phyloP scores from a whole-genome alignment of 371 early-diverging fungal species.

The Lichtheimia corymbifera region DNA sequence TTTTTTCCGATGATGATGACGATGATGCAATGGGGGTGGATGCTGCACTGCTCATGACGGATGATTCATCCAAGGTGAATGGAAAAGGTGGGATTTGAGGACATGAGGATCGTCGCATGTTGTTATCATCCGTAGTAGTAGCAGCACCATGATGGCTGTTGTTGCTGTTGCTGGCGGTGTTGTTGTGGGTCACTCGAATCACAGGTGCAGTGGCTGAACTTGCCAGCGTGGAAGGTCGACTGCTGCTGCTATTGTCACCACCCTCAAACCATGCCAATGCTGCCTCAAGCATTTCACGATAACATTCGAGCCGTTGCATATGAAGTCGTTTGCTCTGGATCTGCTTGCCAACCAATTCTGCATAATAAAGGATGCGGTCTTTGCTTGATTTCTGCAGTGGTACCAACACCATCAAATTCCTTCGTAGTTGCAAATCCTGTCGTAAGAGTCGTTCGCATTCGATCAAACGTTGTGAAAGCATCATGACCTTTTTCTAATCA shows the following conservation, averaged over 20 bases:
- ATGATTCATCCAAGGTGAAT: slow-evolving; percentile 1
- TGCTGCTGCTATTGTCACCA: no score
- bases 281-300: slow-evolving; percentile 65
- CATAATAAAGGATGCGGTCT: slow-evolving; percentile 57
- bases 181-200: no score
- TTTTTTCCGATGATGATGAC: not conserved
- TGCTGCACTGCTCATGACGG: not conserved
- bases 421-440: slow-evolving; percentile 57
- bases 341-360: slow-evolving; percentile 54
- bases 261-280: not conserved
- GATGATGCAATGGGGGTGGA: not conserved
- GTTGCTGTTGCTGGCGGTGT: not conserved
- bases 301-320: slow-evolving; percentile 68
- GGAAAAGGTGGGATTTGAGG: slow-evolving; percentile 22
- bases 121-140: slow-evolving; percentile 1
- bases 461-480: slow-evolving; percentile 33
- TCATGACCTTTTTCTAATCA: slow-evolving; percentile 8
- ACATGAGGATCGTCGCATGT: slow-evolving; percentile 18
- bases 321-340: slow-evolving; percentile 57
- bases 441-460: slow-evolving; percentile 44
- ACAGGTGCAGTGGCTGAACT: no score
- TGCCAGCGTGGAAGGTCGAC: no score
- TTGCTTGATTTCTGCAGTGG: slow-evolving; percentile 67
- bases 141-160: not conserved
- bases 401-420: slow-evolving; percentile 65